Conservation (phyloP, 2,329 filamentous ascomycete species). For the Leptosphaerulina australis region DNA sequence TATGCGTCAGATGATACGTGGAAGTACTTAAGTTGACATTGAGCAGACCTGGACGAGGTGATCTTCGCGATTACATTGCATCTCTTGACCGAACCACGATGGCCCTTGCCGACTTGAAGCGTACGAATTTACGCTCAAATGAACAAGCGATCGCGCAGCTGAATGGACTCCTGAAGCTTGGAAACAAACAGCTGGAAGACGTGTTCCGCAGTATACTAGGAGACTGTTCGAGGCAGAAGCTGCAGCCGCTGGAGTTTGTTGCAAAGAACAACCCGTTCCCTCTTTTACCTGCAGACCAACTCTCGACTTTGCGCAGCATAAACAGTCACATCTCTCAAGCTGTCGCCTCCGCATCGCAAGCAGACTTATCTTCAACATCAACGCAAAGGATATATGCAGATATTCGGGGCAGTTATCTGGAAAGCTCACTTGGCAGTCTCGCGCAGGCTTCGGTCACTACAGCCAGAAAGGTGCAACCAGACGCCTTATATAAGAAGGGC, state of each 20-base stretch:
- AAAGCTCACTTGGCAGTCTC: slow-evolving; percentile 79
- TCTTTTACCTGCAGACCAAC: slow-evolving; percentile 74
- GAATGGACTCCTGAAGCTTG: slow-evolving; percentile 75
- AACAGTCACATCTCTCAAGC: slow-evolving; percentile 75
- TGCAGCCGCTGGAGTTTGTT: slow-evolving; percentile 91
- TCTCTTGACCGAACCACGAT: slow-evolving; percentile 89
- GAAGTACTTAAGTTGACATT: background rate
- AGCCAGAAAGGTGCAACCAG: slow-evolving; percentile 73
- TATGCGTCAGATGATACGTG: slow-evolving; percentile 39
- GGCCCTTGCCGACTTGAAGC: slow-evolving; percentile 81
- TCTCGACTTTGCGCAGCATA: slow-evolving; percentile 77
- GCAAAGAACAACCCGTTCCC: slow-evolving; percentile 87
- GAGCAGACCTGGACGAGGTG: slow-evolving; percentile 60
- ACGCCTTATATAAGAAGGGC: slow-evolving; percentile 83
- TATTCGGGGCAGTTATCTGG: slow-evolving; percentile 84
- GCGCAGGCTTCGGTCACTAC: slow-evolving; percentile 81
- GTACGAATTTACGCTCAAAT: slow-evolving; percentile 90
- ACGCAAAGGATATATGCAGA: slow-evolving; percentile 85
- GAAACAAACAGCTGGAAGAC: slow-evolving; percentile 81
- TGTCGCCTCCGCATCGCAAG: slow-evolving; percentile 56
- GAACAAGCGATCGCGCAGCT: slow-evolving; percentile 86
- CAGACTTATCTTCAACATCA: slow-evolving; percentile 63
- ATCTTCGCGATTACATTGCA: slow-evolving; percentile 81
- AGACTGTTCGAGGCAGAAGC: slow-evolving; percentile 73
- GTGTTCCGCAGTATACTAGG: slow-evolving; percentile 79